Base-by-base conservation (phyloP, 768 basidiomycete genomes). In the Amyloporia xantha region DNA sequence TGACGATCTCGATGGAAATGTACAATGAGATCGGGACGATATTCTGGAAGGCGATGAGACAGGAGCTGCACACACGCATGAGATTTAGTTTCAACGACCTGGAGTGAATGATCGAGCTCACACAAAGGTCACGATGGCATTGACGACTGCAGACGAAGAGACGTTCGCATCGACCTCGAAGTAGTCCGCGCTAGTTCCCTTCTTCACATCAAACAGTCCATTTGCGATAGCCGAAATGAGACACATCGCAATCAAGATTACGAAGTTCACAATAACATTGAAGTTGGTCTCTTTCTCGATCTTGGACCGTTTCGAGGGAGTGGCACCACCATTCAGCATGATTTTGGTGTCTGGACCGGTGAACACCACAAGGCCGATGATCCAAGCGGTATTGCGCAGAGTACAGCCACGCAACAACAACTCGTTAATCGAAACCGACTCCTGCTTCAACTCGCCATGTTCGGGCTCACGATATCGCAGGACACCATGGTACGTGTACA, bases 201-300 rank as follows among this genome's bases (percentile, higher is more conserved):
- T 62, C 54, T 69, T 68, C 17, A 72, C 71, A 48, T 91, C 82
- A 58, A 82, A 74, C 46, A 86, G 61, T 1, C 92, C 95, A 57
- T 78, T 87, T 59, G 84, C 76, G 37, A 92, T 78, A 6, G 81
- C 92, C 2, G 86, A 78, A 25, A 84, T 65, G 5, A 81, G 54
- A 65, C 93, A 96, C 75, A 97, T 88, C 33, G 77, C 44, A 36
- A 84, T 62, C 49, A 98, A 72, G 51, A 96, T 66, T 37, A 76
- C 67, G 62, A 97, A 97, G 66, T 97, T 98, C 71, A 96, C 87
- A 44, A 94, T 70, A 55, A 97, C 95, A 61, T 97, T 98, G 74
- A 93, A 95, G 66, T 95, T 98, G 7, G 95, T 98, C 73, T 98
- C 95, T 70, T 82, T 88, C 71, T 97, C 93, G 62, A 98, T 97